These are phyloP conservation scores for Russula vinacea DNA, from an alignment of 768 basidiomycete species.

Conservation along the genomic window DNA sequence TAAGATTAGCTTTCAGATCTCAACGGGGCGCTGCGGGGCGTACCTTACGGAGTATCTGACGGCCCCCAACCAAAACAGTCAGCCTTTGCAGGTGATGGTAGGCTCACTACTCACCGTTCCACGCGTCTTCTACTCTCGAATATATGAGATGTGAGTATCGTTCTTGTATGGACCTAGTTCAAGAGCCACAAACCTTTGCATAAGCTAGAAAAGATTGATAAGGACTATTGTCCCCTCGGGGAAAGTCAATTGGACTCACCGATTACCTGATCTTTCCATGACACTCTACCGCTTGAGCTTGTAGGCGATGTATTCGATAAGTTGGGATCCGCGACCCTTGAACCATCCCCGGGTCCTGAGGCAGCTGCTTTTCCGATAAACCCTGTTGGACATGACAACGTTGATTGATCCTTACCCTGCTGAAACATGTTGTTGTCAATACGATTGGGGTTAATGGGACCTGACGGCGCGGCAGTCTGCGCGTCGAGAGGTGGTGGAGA, in stretches of 20 bases:
- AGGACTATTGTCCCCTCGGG: neutral
- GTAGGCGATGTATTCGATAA: constrained; percentile 28
- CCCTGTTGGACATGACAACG: neutral
- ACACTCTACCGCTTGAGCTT: constrained; percentile 35
- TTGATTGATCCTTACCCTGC: constrained; percentile 34
- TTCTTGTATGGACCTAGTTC: neutral
- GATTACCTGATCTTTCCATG: constrained; percentile 60
- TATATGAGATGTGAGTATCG: neutral
- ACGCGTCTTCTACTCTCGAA: constrained; percentile 18
- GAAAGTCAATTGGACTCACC: constrained; percentile 38
- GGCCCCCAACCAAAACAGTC: neutral
- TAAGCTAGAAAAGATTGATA: constrained; percentile 5
- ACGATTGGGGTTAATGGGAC: constrained; percentile 33
- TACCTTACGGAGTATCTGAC: constrained; percentile 26
- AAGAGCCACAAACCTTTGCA: constrained; percentile 20
- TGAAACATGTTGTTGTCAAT: constrained; percentile 36
- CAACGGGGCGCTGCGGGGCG: neutral
- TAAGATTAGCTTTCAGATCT: neutral
- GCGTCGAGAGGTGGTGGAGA: neutral
- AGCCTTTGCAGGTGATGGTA: neutral
- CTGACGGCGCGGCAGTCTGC: constrained; percentile 24
- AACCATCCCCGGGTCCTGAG: constrained; percentile 39
- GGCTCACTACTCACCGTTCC: constrained; percentile 19
- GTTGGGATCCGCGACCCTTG: constrained; percentile 33
- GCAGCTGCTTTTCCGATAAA: constrained; percentile 26